Percentiles rank a stretch among this genome's conserved stretches.
These are phyloP conservation scores for Fomitiporia mediterranea DNA, from an alignment of 1,284 basidiomycete genomes.

Conservation along the genomic window DNA sequence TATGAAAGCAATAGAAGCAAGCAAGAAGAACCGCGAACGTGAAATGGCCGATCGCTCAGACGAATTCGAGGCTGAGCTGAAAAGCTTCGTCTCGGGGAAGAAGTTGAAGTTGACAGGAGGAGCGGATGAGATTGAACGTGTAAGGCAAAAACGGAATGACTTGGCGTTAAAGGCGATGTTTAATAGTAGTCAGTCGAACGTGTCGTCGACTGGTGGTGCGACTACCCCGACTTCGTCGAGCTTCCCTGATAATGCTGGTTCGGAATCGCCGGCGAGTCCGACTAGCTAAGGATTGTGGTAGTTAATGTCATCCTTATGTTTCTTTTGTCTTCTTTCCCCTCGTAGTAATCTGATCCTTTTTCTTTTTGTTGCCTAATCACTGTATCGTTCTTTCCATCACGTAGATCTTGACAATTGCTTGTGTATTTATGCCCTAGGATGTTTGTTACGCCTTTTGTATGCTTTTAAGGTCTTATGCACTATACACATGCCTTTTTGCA, in stretches of 20 bases:
- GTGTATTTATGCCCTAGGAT: too few relatives aligned
- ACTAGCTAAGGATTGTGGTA: too few relatives aligned
- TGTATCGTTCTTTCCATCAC: background rate
- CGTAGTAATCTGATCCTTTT: background rate
- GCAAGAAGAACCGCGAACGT: constrained; percentile 71
- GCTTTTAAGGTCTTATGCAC: too few relatives aligned
- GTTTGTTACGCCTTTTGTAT: too few relatives aligned
- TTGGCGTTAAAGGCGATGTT: constrained; percentile 87
- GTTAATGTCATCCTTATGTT: too few relatives aligned
- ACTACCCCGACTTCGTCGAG: constrained; percentile 13
- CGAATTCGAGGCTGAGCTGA: constrained; percentile 79
- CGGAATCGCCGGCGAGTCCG: background rate
- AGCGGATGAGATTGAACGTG: constrained; percentile 84
- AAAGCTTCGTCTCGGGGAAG: constrained; percentile 77
- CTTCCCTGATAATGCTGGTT: constrained; percentile 6
- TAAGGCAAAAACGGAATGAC: constrained; percentile 80
- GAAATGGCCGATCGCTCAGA: constrained; percentile 67
- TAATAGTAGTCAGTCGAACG: constrained; percentile 28
- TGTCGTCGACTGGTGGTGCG: background rate
- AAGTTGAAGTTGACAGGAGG: constrained; percentile 93
- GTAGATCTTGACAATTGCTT: background rate
- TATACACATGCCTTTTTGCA: too few relatives aligned
- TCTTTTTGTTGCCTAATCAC: background rate
- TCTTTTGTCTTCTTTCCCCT: constrained; percentile 1
- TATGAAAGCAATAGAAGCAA: constrained; percentile 87